A percentile compares a stretch with the other conserved stretches of the same genome.
Evolutionary conservation across 2,329 filamentous ascomycete genomes (phyloP).

Genomic region (Pleomassaria siparia): DNA sequence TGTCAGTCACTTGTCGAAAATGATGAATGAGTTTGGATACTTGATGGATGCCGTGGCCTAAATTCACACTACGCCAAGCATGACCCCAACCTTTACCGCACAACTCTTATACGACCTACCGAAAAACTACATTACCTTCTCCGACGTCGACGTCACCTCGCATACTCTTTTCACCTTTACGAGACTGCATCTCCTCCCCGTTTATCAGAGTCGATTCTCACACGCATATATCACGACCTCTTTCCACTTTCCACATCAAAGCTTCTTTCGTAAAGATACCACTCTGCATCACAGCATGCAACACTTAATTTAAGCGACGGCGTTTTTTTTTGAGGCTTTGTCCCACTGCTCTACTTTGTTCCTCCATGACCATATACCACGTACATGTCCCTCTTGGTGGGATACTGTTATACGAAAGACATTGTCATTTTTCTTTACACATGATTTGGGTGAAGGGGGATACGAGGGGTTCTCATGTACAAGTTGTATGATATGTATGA

Average conservation of each 20-base stretch:
- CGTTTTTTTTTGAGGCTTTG: not conserved
- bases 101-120: not conserved
- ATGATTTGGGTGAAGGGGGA: not conserved
- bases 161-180: not conserved
- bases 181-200: not conserved
- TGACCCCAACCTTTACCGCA: not conserved
- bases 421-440: not conserved
- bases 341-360: not conserved
- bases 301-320: not conserved
- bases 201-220: not conserved
- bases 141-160: not conserved
- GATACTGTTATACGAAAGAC: not conserved
- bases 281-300: not conserved
- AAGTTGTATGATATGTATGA: not conserved
- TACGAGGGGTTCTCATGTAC: not conserved
- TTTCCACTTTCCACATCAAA: not conserved
- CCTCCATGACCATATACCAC: constrained; percentile 1
- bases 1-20: constrained; percentile 23
- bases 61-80: no score
- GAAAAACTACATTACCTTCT: not conserved
- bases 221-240: not conserved
- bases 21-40: constrained; percentile 39
- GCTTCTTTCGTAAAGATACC: not conserved
- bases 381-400: not conserved
- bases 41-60: constrained; percentile 30